These are phyloP conservation scores for Pichia kluyveri DNA, from an alignment of 805 yeast species.

Conservation along the genomic window DNA sequence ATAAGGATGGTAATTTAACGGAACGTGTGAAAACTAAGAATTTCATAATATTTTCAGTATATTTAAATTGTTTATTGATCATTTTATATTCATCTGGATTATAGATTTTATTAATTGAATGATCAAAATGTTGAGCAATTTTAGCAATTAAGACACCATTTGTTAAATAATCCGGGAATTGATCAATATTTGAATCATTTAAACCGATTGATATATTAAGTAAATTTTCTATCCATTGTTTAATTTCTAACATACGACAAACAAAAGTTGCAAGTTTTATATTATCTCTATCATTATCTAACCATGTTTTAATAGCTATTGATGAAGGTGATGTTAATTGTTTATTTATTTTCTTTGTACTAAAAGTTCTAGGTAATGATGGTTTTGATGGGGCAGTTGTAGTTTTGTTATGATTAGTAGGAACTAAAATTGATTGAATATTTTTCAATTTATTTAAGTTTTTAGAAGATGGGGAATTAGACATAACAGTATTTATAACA, in stretches of 20 bases:
- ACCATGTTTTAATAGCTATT: conserved; percentile 14
- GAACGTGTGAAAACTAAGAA: conserved; percentile 65
- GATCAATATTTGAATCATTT: conserved; percentile 32
- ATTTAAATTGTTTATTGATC: conserved; percentile 61
- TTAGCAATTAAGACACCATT: conserved; percentile 85
- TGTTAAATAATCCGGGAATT: conserved; percentile 54
- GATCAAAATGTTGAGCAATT: conserved; percentile 62
- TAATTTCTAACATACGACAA: conserved; percentile 44
- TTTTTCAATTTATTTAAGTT: conserved; percentile 24
- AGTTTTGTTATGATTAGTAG: neutral
- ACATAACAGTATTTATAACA: conserved; percentile 25
- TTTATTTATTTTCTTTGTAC: conserved; percentile 4
- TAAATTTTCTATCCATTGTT: conserved; percentile 37
- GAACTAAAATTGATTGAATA: conserved; percentile 21
- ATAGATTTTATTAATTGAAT: conserved; percentile 32
- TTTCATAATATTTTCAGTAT: conserved; percentile 84
- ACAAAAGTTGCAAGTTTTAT: conserved; percentile 35
- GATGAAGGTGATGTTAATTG: conserved; percentile 4
- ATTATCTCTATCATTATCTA: conserved; percentile 23
- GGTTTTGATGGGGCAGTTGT: neutral
- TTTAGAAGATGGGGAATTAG: conserved; percentile 29
- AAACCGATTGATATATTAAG: conserved; percentile 19
- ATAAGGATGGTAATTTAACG: conserved; percentile 76
- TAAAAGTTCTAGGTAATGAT: conserved; percentile 1
- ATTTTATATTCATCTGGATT: conserved; percentile 21